Conservation (phyloP, 106 monocot genomes). For the Dendrobium nobile region DNA sequence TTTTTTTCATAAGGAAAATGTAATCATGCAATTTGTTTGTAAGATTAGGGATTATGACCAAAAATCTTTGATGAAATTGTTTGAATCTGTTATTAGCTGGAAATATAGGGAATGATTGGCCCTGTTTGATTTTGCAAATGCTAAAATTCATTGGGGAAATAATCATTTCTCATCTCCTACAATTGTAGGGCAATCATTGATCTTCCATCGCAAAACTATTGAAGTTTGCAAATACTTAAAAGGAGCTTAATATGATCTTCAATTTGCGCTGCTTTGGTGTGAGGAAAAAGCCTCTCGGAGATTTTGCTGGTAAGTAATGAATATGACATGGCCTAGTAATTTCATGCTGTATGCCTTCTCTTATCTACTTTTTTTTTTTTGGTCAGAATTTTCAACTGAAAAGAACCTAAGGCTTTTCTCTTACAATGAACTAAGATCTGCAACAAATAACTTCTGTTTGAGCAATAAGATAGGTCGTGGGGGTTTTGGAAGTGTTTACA, state of each 20-base stretch:
- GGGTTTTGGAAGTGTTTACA: constrained; percentile 31
- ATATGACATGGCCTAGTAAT: neutral
- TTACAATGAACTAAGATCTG: constrained; percentile 19
- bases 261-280: neutral
- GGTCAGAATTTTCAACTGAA: constrained; percentile 1
- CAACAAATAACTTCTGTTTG: constrained; percentile 17
- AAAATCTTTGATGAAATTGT: no score
- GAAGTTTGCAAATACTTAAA: neutral
- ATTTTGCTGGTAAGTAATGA: neutral
- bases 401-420: constrained; percentile 23
- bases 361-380: neutral
- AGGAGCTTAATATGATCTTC: neutral
- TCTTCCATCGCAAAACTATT: neutral
- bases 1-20: no score
- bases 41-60: no score
- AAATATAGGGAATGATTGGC: no score
- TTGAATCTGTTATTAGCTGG: no score
- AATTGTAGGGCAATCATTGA: neutral
- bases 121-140: no score
- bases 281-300: neutral
- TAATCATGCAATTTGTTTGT: no score
- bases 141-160: no score
- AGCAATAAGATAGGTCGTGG: constrained; percentile 26
- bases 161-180: no score
- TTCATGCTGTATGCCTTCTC: no score